A percentile compares a stretch with the other conserved stretches of the same genome.
These are phyloP conservation scores for Cyclotella choctawhatcheeana DNA, from an alignment of 108 stramenopile genomes.

Conservation along the genomic window DNA sequence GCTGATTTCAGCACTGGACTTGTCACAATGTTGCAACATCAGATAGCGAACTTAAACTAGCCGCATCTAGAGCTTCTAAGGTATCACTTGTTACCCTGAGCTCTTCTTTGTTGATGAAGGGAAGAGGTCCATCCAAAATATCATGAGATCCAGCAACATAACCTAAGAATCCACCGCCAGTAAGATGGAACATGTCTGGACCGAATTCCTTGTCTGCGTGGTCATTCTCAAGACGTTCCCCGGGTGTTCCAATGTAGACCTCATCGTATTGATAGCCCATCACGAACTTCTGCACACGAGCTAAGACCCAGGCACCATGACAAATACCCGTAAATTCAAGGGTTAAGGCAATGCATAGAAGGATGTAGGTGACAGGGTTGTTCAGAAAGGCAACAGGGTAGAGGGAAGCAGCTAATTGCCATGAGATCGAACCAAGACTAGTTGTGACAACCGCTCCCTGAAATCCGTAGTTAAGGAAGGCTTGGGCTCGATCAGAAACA, in stretches of 20 bases:
- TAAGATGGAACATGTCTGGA: slow-evolving; percentile 22
- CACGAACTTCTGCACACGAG: slow-evolving; percentile 55
- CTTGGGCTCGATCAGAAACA: slow-evolving; percentile 64
- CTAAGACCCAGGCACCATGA: slow-evolving; percentile 66
- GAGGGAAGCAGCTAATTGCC: slow-evolving; percentile 75
- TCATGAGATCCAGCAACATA: slow-evolving; percentile 36
- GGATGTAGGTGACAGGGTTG: slow-evolving; percentile 67
- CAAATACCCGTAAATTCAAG: slow-evolving; percentile 73
- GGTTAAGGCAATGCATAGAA: slow-evolving; percentile 53
- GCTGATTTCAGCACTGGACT: too few relatives aligned
- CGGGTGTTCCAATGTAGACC: slow-evolving; percentile 74
- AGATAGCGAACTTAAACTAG: too few relatives aligned
- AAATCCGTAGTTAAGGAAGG: slow-evolving; percentile 82
- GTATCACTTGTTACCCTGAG: too few relatives aligned
- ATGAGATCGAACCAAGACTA: slow-evolving; percentile 75
- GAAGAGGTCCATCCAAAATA: slow-evolving; percentile 39
- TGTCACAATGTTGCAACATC: too few relatives aligned
- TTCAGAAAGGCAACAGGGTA: slow-evolving; percentile 76
- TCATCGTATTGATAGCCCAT: slow-evolving; percentile 65
- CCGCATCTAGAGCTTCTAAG: too few relatives aligned
- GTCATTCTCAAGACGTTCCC: slow-evolving; percentile 61
- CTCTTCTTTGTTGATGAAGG: neutral
- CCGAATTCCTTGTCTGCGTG: slow-evolving; percentile 32
- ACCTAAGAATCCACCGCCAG: slow-evolving; percentile 39
- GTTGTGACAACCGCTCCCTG: slow-evolving; percentile 85